Evolutionary conservation across 2,329 filamentous ascomycete species (phyloP).

Genomic region (Penicillium oxalicum): DNA sequence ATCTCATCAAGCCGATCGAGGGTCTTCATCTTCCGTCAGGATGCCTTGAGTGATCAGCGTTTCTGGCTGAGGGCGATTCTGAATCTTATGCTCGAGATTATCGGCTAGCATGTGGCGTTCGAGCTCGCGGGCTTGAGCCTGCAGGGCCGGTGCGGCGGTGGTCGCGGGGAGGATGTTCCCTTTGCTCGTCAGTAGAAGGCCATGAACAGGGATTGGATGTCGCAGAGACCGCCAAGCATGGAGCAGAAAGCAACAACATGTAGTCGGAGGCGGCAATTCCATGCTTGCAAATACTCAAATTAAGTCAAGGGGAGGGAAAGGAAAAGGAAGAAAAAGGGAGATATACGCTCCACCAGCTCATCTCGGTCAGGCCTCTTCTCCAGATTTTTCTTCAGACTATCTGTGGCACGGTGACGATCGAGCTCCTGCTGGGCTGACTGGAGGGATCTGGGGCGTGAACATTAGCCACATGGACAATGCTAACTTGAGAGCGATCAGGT

Average conservation of each 20-base stretch:
- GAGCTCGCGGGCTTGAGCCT: conserved; percentile 76
- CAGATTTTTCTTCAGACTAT: conserved; percentile 60
- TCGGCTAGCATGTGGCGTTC: conserved; percentile 84
- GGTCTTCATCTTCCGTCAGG: conserved; percentile 57
- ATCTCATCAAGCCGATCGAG: conserved; percentile 20
- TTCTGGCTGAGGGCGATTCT: conserved; percentile 68
- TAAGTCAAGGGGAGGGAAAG: neutral
- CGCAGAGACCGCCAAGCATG: neutral
- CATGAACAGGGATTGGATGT: neutral
- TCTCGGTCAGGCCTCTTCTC: conserved; percentile 62
- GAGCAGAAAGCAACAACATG: neutral
- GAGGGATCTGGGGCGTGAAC: conserved; percentile 46
- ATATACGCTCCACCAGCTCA: conserved; percentile 71
- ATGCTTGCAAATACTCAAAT: too few species aligned
- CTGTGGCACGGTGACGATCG: conserved; percentile 57
- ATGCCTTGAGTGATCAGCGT: conserved; percentile 74
- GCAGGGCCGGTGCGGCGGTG: conserved; percentile 69
- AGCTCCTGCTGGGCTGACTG: conserved; percentile 59
- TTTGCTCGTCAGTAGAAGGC: conserved; percentile 31
- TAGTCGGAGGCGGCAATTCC: neutral
- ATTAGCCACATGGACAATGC: neutral
- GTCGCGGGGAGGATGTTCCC: conserved; percentile 82
- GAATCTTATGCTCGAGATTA: conserved; percentile 78
- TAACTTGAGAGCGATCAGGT: neutral
- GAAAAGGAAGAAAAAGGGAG: conserved; percentile 1